A percentile compares a stretch with the other conserved stretches of the same genome.
phyloP scores from a whole-genome alignment of 2,329 filamentous ascomycete genomes.

The Exutisphaerella laricina region DNA sequence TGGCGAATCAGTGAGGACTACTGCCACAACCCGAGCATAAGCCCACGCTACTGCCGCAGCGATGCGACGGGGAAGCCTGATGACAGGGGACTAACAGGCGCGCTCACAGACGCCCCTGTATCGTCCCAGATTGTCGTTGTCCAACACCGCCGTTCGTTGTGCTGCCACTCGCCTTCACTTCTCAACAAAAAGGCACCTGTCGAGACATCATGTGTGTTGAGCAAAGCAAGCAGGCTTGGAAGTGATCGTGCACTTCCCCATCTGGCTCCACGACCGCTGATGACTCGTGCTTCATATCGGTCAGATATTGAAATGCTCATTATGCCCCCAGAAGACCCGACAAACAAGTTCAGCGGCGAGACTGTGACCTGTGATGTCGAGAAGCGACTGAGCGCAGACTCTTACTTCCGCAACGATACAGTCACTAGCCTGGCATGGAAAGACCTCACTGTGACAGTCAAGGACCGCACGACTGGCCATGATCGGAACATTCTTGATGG shows the following conservation, averaged over 20 bases:
- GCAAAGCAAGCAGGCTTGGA: neutral
- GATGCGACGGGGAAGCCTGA: neutral
- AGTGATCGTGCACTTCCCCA: conserved; percentile 1
- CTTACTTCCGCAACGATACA: conserved; percentile 50
- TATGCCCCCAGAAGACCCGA: conserved; percentile 11
- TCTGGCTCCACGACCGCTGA: conserved; percentile 6
- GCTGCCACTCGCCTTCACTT: neutral
- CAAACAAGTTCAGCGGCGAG: conserved; percentile 5
- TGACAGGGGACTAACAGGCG: neutral
- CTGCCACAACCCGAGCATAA: conserved; percentile 1
- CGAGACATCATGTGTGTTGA: neutral
- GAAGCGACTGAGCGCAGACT: conserved; percentile 11
- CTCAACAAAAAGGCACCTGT: neutral
- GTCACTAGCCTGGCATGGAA: conserved; percentile 60
- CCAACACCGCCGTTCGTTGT: conserved; percentile 4
- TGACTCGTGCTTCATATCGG: conserved; percentile 16
- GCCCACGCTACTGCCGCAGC: neutral
- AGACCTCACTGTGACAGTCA: conserved; percentile 60
- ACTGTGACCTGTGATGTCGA: conserved; percentile 13
- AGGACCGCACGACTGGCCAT: conserved; percentile 58
- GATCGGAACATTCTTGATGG: conserved; percentile 37
- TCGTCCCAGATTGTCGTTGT: neutral
- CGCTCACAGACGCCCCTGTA: neutral
- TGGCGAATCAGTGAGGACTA: neutral
- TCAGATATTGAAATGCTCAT: conserved; percentile 22